Evolutionary conservation across 1,284 basidiomycete genomes (phyloP).

Genomic region (Omphalotus olearius): DNA sequence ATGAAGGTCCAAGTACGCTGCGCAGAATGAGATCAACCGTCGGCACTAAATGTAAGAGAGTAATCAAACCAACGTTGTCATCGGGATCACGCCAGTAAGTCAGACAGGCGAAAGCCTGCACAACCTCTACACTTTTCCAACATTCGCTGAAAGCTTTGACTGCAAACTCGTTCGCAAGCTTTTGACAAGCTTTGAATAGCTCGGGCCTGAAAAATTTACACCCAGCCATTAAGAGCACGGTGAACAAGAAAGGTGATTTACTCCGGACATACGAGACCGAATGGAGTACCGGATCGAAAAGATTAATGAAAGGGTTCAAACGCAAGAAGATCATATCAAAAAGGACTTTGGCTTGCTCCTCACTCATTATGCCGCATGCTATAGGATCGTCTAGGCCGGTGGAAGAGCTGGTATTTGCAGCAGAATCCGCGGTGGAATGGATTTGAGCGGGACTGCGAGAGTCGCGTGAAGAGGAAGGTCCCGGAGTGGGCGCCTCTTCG

Average conservation of each 20-base stretch:
- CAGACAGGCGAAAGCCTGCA: conserved; percentile 80
- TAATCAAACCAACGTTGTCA: conserved; percentile 52
- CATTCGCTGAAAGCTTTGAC: conserved; percentile 73
- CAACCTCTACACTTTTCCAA: conserved; percentile 75
- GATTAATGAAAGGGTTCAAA: conserved; percentile 80
- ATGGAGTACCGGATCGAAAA: conserved; percentile 78
- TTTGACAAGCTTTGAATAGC: conserved; percentile 61
- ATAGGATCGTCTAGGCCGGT: conserved; percentile 59
- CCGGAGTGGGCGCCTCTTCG: conserved; percentile 44
- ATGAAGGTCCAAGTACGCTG: conserved; percentile 82
- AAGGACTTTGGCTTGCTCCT: conserved; percentile 60
- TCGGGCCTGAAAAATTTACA: conserved; percentile 81
- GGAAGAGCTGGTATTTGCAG: conserved; percentile 6
- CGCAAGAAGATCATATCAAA: conserved; percentile 76
- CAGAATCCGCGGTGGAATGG: conserved; percentile 25
- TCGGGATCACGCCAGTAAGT: conserved; percentile 86
- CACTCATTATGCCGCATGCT: conserved; percentile 59
- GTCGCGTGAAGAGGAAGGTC: conserved; percentile 20
- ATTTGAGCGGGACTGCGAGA: conserved; percentile 33
- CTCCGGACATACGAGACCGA: conserved; percentile 70
- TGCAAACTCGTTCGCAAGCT: conserved; percentile 66
- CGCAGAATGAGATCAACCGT: conserved; percentile 19
- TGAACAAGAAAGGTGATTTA: conserved; percentile 76
- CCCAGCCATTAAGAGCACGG: conserved; percentile 76
- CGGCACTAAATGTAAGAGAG: conserved; percentile 12